These are phyloP conservation scores for Phanerochaete sordida DNA, from an alignment of 768 basidiomycete species.

Conservation along the genomic window DNA sequence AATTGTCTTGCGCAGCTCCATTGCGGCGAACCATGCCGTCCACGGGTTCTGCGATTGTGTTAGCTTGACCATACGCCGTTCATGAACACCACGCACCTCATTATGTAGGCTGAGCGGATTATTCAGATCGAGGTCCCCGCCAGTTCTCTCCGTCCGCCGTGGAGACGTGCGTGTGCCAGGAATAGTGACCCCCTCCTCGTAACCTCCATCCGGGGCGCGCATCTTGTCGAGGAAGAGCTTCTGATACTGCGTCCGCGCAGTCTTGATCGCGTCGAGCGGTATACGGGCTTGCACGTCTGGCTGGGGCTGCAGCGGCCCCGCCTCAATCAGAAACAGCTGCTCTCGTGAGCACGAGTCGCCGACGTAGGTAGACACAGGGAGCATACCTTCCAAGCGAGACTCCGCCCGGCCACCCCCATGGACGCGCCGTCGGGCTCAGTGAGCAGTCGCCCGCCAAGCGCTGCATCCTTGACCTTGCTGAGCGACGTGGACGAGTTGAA, in stretches of 20 bases:
- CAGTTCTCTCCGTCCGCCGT: constrained; percentile 15
- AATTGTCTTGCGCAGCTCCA: constrained; percentile 88
- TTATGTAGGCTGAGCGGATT: constrained; percentile 81
- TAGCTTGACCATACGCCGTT: neutral
- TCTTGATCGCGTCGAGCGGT: constrained; percentile 34
- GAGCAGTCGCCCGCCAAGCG: constrained; percentile 59
- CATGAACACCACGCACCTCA: constrained; percentile 42
- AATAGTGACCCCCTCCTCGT: constrained; percentile 60
- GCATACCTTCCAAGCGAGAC: constrained; percentile 81
- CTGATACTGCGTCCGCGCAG: constrained; percentile 54
- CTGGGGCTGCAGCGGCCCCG: constrained; percentile 59
- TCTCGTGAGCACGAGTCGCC: neutral
- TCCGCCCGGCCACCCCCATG: constrained; percentile 62
- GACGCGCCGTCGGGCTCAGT: constrained; percentile 31
- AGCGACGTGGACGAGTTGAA: constrained; percentile 53
- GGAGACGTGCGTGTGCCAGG: constrained; percentile 45
- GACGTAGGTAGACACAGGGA: neutral
- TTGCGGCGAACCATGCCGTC: constrained; percentile 88
- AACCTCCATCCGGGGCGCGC: constrained; percentile 83
- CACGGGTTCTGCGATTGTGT: constrained; percentile 75
- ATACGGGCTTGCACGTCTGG: constrained; percentile 30
- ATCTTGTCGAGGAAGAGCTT: constrained; percentile 63
- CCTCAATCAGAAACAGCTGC: constrained; percentile 66
- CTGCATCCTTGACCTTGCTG: constrained; percentile 64
- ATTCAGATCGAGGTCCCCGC: constrained; percentile 59